Conservation (phyloP, 1,139 yeast genomes). For the Hyphopichia khmerensis region DNA sequence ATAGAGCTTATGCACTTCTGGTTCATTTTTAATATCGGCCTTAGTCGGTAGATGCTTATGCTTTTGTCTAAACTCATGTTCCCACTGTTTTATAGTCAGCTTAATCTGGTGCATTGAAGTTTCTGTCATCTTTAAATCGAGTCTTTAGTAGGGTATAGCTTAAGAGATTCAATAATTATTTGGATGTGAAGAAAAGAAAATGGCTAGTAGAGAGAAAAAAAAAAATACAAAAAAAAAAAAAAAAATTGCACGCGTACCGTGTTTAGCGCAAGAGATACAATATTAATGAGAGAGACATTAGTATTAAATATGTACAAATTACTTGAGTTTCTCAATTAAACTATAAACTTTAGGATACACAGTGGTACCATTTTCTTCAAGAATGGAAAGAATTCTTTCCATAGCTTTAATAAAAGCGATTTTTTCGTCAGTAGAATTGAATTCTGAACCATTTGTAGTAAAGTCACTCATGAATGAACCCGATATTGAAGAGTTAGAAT, state of each 20-base stretch:
- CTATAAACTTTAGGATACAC: conserved; percentile 7
- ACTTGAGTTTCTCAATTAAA: background rate
- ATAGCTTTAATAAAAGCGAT: conserved; percentile 22
- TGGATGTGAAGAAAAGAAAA: background rate
- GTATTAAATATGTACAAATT: conserved; percentile 5
- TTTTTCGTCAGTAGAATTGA: conserved; percentile 21
- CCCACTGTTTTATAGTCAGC: conserved; percentile 63
- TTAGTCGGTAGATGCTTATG: conserved; percentile 53
- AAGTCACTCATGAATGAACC: conserved; percentile 26
- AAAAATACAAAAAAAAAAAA: background rate
- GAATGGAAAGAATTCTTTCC: conserved; percentile 14
- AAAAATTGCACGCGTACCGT: background rate
- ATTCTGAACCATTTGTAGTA: conserved; percentile 13
- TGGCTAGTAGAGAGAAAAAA: background rate
- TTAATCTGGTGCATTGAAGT: conserved; percentile 19
- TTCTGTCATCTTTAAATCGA: no score
- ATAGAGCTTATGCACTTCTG: conserved; percentile 43
- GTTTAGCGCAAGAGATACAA: conserved; percentile 4
- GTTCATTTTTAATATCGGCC: conserved; percentile 51
- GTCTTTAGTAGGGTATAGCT: no score
- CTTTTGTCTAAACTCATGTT: conserved; percentile 41
- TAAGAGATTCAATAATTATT: no score
- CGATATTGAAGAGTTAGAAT: conserved; percentile 16
- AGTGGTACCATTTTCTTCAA: conserved; percentile 9
- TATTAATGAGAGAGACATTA: background rate